phyloP scores from a whole-genome alignment of 2,329 filamentous ascomycete species.

The Fusarium lyarnte region DNA sequence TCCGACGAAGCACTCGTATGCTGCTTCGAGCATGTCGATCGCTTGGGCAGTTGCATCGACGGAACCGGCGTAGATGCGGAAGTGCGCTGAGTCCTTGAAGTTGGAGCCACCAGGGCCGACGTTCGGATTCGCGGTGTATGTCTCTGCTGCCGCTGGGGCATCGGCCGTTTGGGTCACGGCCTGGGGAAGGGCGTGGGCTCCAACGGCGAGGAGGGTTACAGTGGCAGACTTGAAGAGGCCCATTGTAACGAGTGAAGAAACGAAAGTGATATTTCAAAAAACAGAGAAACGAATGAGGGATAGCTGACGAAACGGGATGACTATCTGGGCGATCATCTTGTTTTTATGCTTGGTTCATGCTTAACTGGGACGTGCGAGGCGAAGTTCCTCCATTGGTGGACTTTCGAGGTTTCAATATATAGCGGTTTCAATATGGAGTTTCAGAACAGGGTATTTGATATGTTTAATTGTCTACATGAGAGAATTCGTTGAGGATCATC shows the following conservation, averaged over 20 bases:
- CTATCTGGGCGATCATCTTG: neutral
- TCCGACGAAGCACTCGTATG: conserved; percentile 54
- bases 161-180: neutral
- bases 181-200: conserved; percentile 31
- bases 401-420: neutral
- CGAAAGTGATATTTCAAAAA: neutral
- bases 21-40: conserved; percentile 56
- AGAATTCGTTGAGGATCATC: neutral
- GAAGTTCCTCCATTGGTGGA: conserved; percentile 18
- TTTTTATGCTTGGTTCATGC: conserved; percentile 1
- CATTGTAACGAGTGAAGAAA: conserved; percentile 20
- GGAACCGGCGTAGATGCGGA: conserved; percentile 50
- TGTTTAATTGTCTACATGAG: neutral
- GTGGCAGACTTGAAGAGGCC: conserved; percentile 13
- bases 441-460: neutral
- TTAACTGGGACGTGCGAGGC: neutral
- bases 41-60: conserved; percentile 36
- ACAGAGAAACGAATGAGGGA: neutral
- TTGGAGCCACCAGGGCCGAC: conserved; percentile 47
- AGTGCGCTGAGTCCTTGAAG: conserved; percentile 50
- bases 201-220: conserved; percentile 23
- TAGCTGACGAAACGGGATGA: neutral
- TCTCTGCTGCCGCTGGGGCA: conserved; percentile 25
- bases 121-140: conserved; percentile 44
- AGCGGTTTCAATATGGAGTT: conserved; percentile 23